Evolutionary conservation across 2,329 filamentous ascomycete species (phyloP).

Genomic region (Fusarium sp.): DNA sequence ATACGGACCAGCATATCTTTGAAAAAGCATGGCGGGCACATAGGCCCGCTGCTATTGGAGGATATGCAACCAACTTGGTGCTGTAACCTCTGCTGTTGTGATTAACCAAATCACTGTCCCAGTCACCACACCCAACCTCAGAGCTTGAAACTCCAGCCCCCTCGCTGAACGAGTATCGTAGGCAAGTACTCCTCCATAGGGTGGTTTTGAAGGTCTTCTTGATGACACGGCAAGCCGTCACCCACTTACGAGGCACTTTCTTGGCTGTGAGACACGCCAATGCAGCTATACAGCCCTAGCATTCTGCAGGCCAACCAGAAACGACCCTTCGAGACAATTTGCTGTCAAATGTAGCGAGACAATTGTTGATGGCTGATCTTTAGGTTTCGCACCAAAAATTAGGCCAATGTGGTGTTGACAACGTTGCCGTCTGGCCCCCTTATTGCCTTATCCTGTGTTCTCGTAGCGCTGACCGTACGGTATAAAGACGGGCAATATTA

Average conservation of each 20-base stretch:
- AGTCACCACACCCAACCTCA: constrained; percentile 31
- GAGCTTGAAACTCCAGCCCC: constrained; percentile 36
- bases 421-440: constrained; percentile 6
- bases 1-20: constrained; percentile 22
- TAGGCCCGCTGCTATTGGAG: constrained; percentile 3
- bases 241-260: constrained; percentile 26
- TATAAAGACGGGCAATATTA: neutral
- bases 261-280: constrained; percentile 34
- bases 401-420: constrained; percentile 20
- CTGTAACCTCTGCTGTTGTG: constrained; percentile 21
- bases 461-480: neutral
- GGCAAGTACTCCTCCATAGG: too few species aligned
- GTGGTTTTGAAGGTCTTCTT: constrained; percentile 11
- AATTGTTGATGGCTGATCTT: constrained; percentile 7
- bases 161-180: neutral
- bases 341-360: constrained; percentile 23
- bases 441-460: neutral
- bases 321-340: constrained; percentile 17
- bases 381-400: constrained; percentile 8
- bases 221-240: constrained; percentile 5
- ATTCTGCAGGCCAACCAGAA: constrained; percentile 7
- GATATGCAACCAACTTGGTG: constrained; percentile 14
- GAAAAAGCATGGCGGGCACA: constrained; percentile 16
- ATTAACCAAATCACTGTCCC: constrained; percentile 21
- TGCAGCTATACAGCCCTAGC: constrained; percentile 25